These are phyloP conservation scores for Trematosphaeria pertusa DNA, from an alignment of 2,329 filamentous ascomycete species.

Conservation along the genomic window DNA sequence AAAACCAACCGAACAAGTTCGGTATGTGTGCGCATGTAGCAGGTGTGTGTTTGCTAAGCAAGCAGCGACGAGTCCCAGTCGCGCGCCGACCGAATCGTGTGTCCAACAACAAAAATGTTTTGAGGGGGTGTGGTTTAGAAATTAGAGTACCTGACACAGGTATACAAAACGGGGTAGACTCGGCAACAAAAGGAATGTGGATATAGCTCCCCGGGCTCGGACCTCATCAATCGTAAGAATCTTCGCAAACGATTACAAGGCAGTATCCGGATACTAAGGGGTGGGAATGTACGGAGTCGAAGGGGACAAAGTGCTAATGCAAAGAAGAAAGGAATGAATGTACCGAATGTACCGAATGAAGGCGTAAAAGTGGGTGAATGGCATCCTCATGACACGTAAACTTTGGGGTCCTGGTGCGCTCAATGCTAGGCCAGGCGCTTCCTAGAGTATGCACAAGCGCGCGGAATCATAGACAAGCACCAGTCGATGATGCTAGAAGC, in stretches of 20 bases:
- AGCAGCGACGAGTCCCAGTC: conserved; percentile 1
- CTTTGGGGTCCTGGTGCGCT: conserved; percentile 8
- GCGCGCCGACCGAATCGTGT: conserved; percentile 5
- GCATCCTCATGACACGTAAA: conserved; percentile 32
- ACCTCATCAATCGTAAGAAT: conserved; percentile 37
- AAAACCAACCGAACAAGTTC: conserved; percentile 7
- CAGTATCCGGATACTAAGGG: conserved; percentile 26
- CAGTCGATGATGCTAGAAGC: conserved; percentile 40
- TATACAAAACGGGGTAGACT: conserved; percentile 14
- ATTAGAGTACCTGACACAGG: conserved; percentile 13
- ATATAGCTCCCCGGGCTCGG: conserved; percentile 21
- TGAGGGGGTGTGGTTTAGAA: conserved; percentile 11
- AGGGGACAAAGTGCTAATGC: conserved; percentile 18
- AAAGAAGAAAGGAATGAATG: too few species aligned
- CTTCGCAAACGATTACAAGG: conserved; percentile 37
- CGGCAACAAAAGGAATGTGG: conserved; percentile 24
- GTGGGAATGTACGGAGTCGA: conserved; percentile 22
- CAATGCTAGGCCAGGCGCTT: conserved; percentile 27
- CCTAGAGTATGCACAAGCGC: conserved; percentile 11
- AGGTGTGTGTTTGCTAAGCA: conserved; percentile 10
- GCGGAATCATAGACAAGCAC: conserved; percentile 37
- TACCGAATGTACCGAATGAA: conserved; percentile 18
- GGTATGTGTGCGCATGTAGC: conserved; percentile 12
- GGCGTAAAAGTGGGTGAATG: conserved; percentile 16
- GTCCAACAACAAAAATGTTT: conserved; percentile 1